A percentile compares a stretch with the other conserved stretches of the same genome.
Evolutionary conservation across 805 yeast species (phyloP).

Genomic region (Wickerhamiella occidentalis): DNA sequence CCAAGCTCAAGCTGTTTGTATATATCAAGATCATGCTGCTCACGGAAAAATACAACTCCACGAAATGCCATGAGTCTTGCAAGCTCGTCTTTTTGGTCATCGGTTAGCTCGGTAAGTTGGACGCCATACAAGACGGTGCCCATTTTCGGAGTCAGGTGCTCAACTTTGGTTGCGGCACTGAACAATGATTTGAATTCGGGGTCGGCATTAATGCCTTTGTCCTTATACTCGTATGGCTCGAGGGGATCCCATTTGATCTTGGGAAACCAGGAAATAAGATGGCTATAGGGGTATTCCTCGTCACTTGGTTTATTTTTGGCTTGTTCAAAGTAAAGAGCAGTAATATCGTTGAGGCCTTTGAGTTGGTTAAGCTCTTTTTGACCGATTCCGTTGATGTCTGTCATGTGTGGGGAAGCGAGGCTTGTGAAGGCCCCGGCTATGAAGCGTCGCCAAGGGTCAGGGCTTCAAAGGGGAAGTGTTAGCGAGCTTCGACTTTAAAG

Average conservation of each 20-base stretch:
- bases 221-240: constrained; percentile 18
- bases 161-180: constrained; percentile 34
- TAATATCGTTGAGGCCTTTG: constrained; percentile 11
- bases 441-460: no score
- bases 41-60: constrained; percentile 40
- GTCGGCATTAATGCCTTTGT: constrained; percentile 23
- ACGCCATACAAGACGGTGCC: constrained; percentile 42
- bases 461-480: neutral
- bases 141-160: constrained; percentile 34
- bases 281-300: constrained; percentile 17
- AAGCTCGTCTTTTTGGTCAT: constrained; percentile 37
- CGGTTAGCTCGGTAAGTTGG: constrained; percentile 34
- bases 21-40: constrained; percentile 34
- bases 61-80: constrained; percentile 39
- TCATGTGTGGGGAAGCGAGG: neutral
- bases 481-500: neutral
- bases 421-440: neutral
- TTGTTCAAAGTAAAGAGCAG: constrained; percentile 9
- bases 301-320: constrained; percentile 5
- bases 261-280: constrained; percentile 23
- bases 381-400: constrained; percentile 5
- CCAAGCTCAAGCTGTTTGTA: constrained; percentile 36
- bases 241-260: constrained; percentile 23
- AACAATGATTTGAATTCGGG: constrained; percentile 32
- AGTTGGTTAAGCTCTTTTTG: constrained; percentile 10